A percentile compares a stretch with the other conserved stretches of the same genome.
Conservation (phyloP, 2,329 filamentous ascomycete species). For the Aspergillus luchuensis region DNA sequence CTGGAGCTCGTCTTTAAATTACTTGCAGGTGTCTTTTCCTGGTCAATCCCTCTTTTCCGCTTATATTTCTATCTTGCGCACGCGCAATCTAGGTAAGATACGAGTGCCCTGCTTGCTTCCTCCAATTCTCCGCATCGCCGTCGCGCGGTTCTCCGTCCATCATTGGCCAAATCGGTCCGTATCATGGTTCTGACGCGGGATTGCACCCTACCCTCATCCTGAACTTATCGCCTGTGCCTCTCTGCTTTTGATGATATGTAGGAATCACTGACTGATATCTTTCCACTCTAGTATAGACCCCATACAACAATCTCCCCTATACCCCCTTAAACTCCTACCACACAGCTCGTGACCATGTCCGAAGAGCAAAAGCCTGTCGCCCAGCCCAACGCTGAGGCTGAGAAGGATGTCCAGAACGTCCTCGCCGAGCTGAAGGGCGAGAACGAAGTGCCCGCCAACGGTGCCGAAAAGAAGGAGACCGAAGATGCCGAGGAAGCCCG, state of each 20-base stretch:
- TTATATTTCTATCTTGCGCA: neutral
- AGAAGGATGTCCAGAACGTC: slow-evolving; percentile 50
- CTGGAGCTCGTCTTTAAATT: neutral
- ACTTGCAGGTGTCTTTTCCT: slow-evolving; percentile 1
- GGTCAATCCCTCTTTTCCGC: neutral
- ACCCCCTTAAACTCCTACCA: neutral
- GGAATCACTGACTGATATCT: neutral
- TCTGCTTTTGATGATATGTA: neutral
- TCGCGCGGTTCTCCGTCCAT: slow-evolving; percentile 4
- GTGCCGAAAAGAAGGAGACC: slow-evolving; percentile 22
- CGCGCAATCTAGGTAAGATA: slow-evolving; percentile 4
- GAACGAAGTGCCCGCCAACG: slow-evolving; percentile 19
- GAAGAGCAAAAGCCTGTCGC: slow-evolving; percentile 41
- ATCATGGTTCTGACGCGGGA: slow-evolving; percentile 3
- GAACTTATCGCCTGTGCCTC: neutral
- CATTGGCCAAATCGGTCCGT: slow-evolving; percentile 6
- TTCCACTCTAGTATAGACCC: neutral
- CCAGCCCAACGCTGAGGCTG: slow-evolving; percentile 44
- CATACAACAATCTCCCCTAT: neutral
- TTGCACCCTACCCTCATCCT: neutral
- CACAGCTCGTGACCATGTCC: slow-evolving; percentile 38
- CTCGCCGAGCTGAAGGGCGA: slow-evolving; percentile 49
- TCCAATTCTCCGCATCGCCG: neutral
- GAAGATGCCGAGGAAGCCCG: slow-evolving; percentile 41
- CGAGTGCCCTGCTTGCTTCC: neutral